phyloP scores from a whole-genome alignment of 2,329 filamentous ascomycete species.

The Exophiala oligosperma region DNA sequence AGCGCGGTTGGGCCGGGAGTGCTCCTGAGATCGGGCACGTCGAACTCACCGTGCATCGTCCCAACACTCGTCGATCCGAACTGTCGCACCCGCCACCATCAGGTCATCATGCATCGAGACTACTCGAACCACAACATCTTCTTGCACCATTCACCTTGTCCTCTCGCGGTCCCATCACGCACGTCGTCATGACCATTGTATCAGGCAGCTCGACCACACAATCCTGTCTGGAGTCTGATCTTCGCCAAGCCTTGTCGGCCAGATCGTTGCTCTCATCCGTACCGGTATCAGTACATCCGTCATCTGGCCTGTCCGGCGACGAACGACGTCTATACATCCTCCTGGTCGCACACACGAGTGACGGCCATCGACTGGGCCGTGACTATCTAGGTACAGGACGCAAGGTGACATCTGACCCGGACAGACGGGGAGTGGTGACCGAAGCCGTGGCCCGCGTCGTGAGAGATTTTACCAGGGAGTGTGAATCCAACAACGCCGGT shows the following conservation, averaged over 20 bases:
- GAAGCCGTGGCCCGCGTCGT: conserved; percentile 46
- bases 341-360: conserved; percentile 53
- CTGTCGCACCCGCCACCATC: neutral
- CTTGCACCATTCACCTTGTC: conserved; percentile 38
- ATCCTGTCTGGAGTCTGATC: neutral
- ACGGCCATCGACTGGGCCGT: conserved; percentile 50
- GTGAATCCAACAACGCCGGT: conserved; percentile 46
- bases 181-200: conserved; percentile 41
- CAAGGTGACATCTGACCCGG: conserved; percentile 29
- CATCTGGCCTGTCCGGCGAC: conserved; percentile 39
- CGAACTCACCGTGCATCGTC: conserved; percentile 49
- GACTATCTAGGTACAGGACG: conserved; percentile 50
- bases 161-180: conserved; percentile 34
- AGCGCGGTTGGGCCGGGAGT: conserved; percentile 56
- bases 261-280: neutral
- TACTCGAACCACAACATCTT: conserved; percentile 13
- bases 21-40: conserved; percentile 48
- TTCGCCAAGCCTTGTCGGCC: neutral
- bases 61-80: conserved; percentile 25
- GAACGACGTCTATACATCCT: conserved; percentile 54
- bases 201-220: conserved; percentile 24
- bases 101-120: neutral
- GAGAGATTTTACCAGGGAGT: conserved; percentile 46
- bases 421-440: conserved; percentile 21
- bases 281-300: conserved; percentile 9